These are phyloP conservation scores for Mycena rosella DNA, from an alignment of 768 basidiomycete species.

Conservation along the genomic window DNA sequence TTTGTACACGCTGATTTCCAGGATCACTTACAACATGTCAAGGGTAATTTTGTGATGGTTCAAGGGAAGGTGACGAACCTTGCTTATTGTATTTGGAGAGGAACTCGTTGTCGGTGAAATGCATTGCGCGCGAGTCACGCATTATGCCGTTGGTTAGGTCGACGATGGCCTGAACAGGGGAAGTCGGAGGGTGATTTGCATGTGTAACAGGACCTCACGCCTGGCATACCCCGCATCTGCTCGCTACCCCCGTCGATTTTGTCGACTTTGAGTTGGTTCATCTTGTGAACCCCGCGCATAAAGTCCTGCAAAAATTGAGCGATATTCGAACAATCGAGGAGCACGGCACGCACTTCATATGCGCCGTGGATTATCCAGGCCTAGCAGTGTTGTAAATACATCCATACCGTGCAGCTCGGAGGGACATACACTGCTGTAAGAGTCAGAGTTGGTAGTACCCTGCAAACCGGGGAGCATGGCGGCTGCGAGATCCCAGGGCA, in stretches of 20 bases:
- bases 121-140: constrained; percentile 37
- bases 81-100: constrained; percentile 32
- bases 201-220: constrained; percentile 15
- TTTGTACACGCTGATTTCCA: constrained; percentile 15
- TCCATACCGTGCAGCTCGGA: too few species aligned
- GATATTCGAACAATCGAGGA: not conserved
- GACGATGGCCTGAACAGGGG: constrained; percentile 21
- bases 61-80: constrained; percentile 7
- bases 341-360: constrained; percentile 25
- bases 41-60: not conserved
- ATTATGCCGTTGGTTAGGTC: constrained; percentile 36
- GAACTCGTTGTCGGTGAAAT: constrained; percentile 27
- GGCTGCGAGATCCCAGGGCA: constrained; percentile 39
- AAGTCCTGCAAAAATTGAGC: constrained; percentile 23
- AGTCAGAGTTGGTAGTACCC: constrained; percentile 5
- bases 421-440: constrained; percentile 24
- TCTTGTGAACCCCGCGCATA: constrained; percentile 22
- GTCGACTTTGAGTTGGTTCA: constrained; percentile 15
- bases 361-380: constrained; percentile 39
- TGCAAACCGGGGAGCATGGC: constrained; percentile 25
- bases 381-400: not conserved
- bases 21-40: constrained; percentile 10
- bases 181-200: not conserved
- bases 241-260: too few species aligned
- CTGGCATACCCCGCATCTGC: constrained; percentile 20